phyloP scores from a whole-genome alignment of 495 filamentous ascomycete species.

The Aspergillus saccharolyticus region DNA sequence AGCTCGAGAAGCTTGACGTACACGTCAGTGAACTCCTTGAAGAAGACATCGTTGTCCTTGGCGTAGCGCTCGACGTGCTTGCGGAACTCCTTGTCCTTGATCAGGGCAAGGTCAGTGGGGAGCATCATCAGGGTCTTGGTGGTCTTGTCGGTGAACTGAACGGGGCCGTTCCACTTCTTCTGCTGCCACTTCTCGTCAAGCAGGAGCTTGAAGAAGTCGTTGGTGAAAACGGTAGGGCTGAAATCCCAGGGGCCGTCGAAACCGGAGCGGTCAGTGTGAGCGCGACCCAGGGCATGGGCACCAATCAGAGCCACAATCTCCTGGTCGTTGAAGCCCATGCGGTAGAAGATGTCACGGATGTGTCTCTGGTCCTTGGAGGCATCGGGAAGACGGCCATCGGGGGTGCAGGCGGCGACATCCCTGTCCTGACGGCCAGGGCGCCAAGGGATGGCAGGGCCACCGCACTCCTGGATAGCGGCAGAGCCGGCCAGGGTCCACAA shows the following conservation, averaged over 20 bases:
- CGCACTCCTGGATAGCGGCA: constrained; percentile 88
- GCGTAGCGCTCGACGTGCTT: constrained; percentile 84
- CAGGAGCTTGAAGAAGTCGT: constrained; percentile 88
- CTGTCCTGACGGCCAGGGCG: constrained; percentile 81
- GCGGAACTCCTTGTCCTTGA: constrained; percentile 86
- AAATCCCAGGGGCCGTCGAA: constrained; percentile 95
- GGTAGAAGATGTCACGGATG: constrained; percentile 86
- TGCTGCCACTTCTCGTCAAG: constrained; percentile 87
- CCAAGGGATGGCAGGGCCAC: constrained; percentile 83
- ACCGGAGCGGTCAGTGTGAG: constrained; percentile 83
- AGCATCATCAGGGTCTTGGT: constrained; percentile 95
- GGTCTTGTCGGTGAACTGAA: constrained; percentile 76
- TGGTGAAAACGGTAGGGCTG: constrained; percentile 88
- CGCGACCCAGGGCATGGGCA: constrained; percentile 89
- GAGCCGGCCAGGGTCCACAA: constrained; percentile 91
- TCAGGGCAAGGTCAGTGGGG: constrained; percentile 80
- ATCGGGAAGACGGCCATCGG: constrained; percentile 94
- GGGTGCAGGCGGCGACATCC: constrained; percentile 82
- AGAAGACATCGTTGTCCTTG: constrained; percentile 86
- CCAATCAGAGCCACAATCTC: constrained; percentile 91
- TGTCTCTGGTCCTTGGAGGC: constrained; percentile 74
- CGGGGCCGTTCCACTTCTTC: constrained; percentile 91
- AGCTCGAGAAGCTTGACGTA: constrained; percentile 84
- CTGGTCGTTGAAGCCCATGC: constrained; percentile 97
- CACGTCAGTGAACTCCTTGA: constrained; percentile 83